Conservation (phyloP, 2,329 filamentous ascomycete species). For the Fusarium circinatum region DNA sequence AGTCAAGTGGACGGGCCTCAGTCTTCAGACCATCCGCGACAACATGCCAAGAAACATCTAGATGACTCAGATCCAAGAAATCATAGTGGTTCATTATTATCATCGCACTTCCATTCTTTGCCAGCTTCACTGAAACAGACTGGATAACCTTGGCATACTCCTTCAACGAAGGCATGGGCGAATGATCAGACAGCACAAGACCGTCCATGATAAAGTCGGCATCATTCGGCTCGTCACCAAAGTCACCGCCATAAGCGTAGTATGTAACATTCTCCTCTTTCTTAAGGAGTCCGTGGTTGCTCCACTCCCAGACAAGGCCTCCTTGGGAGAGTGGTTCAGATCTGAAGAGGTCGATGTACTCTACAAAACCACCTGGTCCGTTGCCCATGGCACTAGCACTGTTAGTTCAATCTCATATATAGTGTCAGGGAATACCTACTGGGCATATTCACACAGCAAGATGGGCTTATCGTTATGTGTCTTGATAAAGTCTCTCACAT, state of each 20-base stretch:
- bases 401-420: too few species aligned
- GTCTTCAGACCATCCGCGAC: slow-evolving; percentile 8
- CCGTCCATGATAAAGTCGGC: slow-evolving; percentile 69
- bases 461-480: slow-evolving; percentile 59
- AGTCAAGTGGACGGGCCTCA: background rate
- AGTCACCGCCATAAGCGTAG: slow-evolving; percentile 68
- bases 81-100: slow-evolving; percentile 8
- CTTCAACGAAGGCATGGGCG: slow-evolving; percentile 5
- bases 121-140: background rate
- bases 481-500: slow-evolving; percentile 1
- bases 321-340: slow-evolving; percentile 63
- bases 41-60: slow-evolving; percentile 15
- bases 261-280: background rate
- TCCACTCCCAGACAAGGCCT: slow-evolving; percentile 74
- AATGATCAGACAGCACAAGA: slow-evolving; percentile 43
- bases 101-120: background rate
- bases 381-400: slow-evolving; percentile 71
- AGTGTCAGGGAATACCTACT: too few species aligned
- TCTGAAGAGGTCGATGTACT: slow-evolving; percentile 74
- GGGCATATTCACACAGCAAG: slow-evolving; percentile 66
- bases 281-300: slow-evolving; percentile 56
- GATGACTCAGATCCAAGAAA: slow-evolving; percentile 11
- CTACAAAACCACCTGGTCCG: slow-evolving; percentile 72
- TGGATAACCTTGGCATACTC: slow-evolving; percentile 31
- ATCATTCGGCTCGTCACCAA: slow-evolving; percentile 69